phyloP scores from a whole-genome alignment of 1,139 yeast genomes.

The Yamadazyma spencermartinsiae region DNA sequence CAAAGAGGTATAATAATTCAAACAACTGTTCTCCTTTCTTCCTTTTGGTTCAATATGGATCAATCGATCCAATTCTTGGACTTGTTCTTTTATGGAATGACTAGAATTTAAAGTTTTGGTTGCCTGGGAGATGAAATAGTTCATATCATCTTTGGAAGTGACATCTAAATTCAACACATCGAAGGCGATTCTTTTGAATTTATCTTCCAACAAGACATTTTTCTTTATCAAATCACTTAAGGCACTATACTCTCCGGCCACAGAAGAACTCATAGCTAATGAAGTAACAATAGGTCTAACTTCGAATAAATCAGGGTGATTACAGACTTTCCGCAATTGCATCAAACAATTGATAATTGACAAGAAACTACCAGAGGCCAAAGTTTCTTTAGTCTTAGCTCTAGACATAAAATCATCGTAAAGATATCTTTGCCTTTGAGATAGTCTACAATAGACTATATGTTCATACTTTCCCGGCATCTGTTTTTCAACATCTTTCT shows the following conservation, averaged over 20 bases:
- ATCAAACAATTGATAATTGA: constrained; percentile 95
- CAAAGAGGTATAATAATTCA: constrained; percentile 59
- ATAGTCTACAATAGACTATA: constrained; percentile 84
- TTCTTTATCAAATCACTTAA: constrained; percentile 47
- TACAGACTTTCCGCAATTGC: constrained; percentile 97
- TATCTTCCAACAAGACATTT: constrained; percentile 27
- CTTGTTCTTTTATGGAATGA: constrained; percentile 42
- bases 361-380: constrained; percentile 91
- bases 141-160: constrained; percentile 45
- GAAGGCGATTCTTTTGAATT: constrained; percentile 41
- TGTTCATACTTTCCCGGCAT: constrained; percentile 99
- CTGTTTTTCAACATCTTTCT: constrained; percentile 96
- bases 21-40: constrained; percentile 44
- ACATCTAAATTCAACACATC: constrained; percentile 63
- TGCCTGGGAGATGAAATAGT: constrained; percentile 51
- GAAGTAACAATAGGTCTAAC: constrained; percentile 95
- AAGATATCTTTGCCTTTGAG: constrained; percentile 86
- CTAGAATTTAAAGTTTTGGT: constrained; percentile 50
- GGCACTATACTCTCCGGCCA: constrained; percentile 49
- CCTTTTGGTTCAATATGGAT: constrained; percentile 30
- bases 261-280: constrained; percentile 69
- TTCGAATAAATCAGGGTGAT: constrained; percentile 96
- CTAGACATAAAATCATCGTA: constrained; percentile 98
- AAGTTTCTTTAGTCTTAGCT: constrained; percentile 90
- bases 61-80: constrained; percentile 37